Evolutionary conservation across 306 rosid species (phyloP), one percentile per base, ranked within the genome.

Genomic region (Trifolium fragiferum): DNA sequence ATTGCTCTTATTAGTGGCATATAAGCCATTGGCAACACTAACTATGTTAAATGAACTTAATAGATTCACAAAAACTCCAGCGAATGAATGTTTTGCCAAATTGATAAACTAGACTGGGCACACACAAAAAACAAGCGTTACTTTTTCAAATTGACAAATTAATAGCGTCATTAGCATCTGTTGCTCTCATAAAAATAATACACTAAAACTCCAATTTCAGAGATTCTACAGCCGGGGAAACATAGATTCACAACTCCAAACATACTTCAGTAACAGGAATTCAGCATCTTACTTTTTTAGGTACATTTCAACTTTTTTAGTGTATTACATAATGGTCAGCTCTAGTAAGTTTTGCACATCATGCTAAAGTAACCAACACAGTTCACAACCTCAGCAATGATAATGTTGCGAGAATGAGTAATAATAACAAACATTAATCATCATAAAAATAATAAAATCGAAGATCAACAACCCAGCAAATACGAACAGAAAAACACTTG

Each of bases 181-280:
- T 27, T 27, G 5, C 35, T 21, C 19, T 55, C 35, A 10, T n/a
- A 8, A 23, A 55, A 55, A 55, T 3, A 11, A 55, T 21, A 6
- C 14, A 11, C 5, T 4, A 25, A 6, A 20, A 55, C 61, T 55
- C 61, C 30, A 55, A 5, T 10, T 6, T 19, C 18, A 49, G 58
- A 72, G 16, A 57, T 57, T 40, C 55, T 57, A 2, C 1, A 8
- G 75, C 13, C 7, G 50, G 64, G 9, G 20, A 70, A 54, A 54
- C 49, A 54, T 2, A 23, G 30, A 53, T 37, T 57, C 54, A 38
- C 43, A 76, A 54, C 75, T 58, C 37, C 60, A 55, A 77, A 46
- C 9, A 67, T 8, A 58, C 68, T 27, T 57, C 18, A 32, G 40
- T 20, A 70, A 37, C 9, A 25, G 10, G 38, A 12, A 58, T 23